A percentile compares a stretch with the other conserved stretches of the same genome.
Conservation (phyloP, 2,329 filamentous ascomycete species). For the Zymoseptoria pseudotritici region DNA sequence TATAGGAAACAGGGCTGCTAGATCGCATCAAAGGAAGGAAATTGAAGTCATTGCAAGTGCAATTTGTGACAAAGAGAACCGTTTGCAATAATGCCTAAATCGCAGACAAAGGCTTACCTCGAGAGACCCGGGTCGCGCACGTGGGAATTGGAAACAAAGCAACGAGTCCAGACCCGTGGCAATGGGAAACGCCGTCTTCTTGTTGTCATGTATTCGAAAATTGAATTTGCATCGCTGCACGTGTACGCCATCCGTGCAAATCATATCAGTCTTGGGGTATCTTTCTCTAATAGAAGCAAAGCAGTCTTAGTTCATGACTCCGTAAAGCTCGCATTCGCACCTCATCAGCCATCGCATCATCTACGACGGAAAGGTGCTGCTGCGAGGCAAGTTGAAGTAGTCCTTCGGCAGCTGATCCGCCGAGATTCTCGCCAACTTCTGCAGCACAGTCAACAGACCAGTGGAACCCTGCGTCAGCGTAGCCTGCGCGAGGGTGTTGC, state of each 20-base stretch:
- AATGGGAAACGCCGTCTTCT: background rate
- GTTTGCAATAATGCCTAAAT: background rate
- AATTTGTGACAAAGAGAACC: background rate
- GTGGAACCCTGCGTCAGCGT: slow-evolving; percentile 88
- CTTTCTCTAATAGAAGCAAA: background rate
- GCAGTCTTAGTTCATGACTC: background rate
- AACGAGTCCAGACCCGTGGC: background rate
- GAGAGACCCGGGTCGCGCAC: background rate
- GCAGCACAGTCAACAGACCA: slow-evolving; percentile 46
- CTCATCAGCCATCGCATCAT: background rate
- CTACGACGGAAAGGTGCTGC: slow-evolving; percentile 16
- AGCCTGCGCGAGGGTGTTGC: slow-evolving; percentile 79
- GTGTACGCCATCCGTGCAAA: background rate
- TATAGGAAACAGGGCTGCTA: background rate
- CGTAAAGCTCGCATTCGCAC: background rate
- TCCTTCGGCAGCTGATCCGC: slow-evolving; percentile 19
- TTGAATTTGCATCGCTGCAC: background rate
- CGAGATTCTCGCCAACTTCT: slow-evolving; percentile 27
- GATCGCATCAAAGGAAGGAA: background rate
- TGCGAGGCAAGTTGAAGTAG: slow-evolving; percentile 22
- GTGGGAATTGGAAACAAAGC: background rate
- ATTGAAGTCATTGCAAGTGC: background rate
- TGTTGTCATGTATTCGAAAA: background rate
- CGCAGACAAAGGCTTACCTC: background rate
- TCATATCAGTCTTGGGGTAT: background rate